Base-by-base conservation (phyloP, 1,284 basidiomycete genomes). In the Cryptococcus floricola region DNA sequence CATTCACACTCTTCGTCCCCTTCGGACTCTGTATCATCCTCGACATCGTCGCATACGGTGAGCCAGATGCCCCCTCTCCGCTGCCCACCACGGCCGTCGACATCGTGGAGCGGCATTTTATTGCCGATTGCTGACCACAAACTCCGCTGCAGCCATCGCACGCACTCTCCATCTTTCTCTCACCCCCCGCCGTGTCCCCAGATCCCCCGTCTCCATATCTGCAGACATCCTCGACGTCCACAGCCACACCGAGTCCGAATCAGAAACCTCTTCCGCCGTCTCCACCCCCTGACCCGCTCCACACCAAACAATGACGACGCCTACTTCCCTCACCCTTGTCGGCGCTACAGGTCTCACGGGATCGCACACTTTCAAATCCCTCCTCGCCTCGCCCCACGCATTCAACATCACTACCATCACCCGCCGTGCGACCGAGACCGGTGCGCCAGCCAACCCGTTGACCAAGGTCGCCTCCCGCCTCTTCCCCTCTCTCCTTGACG, bases 291-390 rank as follows among this genome's bases (percentile, higher is more conserved):
- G 2, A 50, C 34, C 38, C 14, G 12, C 27, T 39, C 27, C 12
- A 19, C 41, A 7, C 13, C 23, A 23, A 47, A 46, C 31, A 27
- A 48, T n/a, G 47, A 51, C 58, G 14, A 52, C 44, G 5, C 50
- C 65, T 13, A 64, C 51, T 28, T 53, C 66, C 18, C 50, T 77
- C 50, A 72, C 71, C 16, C 63, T 76, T 18, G 67, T 68, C 34
- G 75, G 75, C 43, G 65, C 68, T 5, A 77, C 75, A 2, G 75
- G 75, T 39, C 69, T 77, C 7, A 76, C 74, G 1, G 75, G 75
- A 23, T 59, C 63, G 6, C 60, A 56, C 10, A 60, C 72, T 0
- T 63, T 75, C 44, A 13, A 19, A 2, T 44, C 56, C 9, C 60
- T 76, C 34, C 63, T 77, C 41, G 16, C 60, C 16, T 66, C 67